These are phyloP conservation scores for Cyclanthera cordifolia DNA, from an alignment of 306 rosid genomes.

Conservation along the genomic window DNA sequence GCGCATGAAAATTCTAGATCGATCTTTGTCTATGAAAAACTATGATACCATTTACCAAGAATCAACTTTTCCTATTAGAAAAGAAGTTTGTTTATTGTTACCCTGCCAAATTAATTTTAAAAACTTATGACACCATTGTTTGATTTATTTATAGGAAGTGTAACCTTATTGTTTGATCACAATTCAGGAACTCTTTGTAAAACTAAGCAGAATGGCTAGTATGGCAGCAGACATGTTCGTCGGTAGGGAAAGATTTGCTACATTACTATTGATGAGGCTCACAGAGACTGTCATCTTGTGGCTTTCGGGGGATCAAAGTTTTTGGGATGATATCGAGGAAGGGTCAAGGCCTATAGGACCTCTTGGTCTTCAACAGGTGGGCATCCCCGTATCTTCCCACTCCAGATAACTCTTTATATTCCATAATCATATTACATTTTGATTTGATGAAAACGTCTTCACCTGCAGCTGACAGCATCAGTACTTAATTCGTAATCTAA, in stretches of 20 bases:
- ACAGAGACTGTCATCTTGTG: constrained; percentile 94
- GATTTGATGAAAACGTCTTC: not conserved
- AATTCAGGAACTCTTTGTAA: constrained; percentile 77
- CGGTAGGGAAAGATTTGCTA: constrained; percentile 90
- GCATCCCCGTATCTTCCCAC: constrained; percentile 5
- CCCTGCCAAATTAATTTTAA: not conserved
- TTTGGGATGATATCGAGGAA: constrained; percentile 99
- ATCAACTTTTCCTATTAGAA: too few species aligned
- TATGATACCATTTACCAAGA: too few species aligned
- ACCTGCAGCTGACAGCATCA: not conserved
- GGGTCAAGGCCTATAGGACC: constrained; percentile 87
- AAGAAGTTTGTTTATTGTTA: not conserved
- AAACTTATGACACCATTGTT: not conserved
- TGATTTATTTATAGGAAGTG: constrained; percentile 2
- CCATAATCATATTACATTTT: not conserved
- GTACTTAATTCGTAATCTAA: too few species aligned
- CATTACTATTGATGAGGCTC: constrained; percentile 86
- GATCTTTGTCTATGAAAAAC: too few species aligned
- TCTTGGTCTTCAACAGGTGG: constrained; percentile 88
- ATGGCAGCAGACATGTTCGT: constrained; percentile 92
- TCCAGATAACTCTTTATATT: not conserved
- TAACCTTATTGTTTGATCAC: constrained; percentile 18
- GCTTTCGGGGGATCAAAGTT: constrained; percentile 95
- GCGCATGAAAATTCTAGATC: not conserved
- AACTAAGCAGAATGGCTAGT: constrained; percentile 76